A percentile compares a stretch with the other conserved stretches of the same genome.
phyloP scores from a whole-genome alignment of 768 basidiomycete species.

The Lentinus brumalis region DNA sequence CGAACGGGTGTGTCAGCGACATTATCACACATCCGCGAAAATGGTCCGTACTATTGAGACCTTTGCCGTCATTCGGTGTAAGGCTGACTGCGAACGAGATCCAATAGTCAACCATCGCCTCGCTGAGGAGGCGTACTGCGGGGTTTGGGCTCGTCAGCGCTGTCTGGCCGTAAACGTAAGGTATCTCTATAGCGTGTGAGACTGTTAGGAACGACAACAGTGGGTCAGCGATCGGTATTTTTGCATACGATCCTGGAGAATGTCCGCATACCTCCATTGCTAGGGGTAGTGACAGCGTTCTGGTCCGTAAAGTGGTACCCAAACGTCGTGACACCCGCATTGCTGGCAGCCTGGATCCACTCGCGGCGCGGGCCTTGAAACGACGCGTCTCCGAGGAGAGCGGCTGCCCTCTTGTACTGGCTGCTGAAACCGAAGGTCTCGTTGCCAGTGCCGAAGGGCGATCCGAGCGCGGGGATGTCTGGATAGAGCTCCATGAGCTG shows the following conservation, averaged over 20 bases:
- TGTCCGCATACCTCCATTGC: neutral
- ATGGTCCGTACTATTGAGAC: slow-evolving; percentile 31
- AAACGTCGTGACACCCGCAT: slow-evolving; percentile 39
- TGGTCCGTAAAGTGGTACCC: slow-evolving; percentile 47
- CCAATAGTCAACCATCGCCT: slow-evolving; percentile 47
- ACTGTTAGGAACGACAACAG: slow-evolving; percentile 3
- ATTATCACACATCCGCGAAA: neutral
- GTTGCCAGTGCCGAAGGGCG: slow-evolving; percentile 49
- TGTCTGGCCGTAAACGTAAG: slow-evolving; percentile 20
- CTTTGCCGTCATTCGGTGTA: slow-evolving; percentile 46
- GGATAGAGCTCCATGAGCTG: slow-evolving; percentile 43
- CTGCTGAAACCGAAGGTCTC: slow-evolving; percentile 45
- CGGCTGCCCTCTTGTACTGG: slow-evolving; percentile 42
- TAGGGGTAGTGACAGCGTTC: slow-evolving; percentile 21
- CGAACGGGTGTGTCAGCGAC: slow-evolving; percentile 10
- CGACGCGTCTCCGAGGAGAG: slow-evolving; percentile 42
- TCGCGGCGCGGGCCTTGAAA: slow-evolving; percentile 43
- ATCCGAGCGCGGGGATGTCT: slow-evolving; percentile 42
- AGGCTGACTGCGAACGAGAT: slow-evolving; percentile 48
- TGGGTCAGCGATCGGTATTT: neutral
- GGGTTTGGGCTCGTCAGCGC: neutral
- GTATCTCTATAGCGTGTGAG: slow-evolving; percentile 24
- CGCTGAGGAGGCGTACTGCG: slow-evolving; percentile 29
- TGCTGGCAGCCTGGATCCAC: slow-evolving; percentile 43
- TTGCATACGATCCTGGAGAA: no score